phyloP scores from a whole-genome alignment of 2,329 filamentous ascomycete species.

The Neopestalotiopsis sp. region DNA sequence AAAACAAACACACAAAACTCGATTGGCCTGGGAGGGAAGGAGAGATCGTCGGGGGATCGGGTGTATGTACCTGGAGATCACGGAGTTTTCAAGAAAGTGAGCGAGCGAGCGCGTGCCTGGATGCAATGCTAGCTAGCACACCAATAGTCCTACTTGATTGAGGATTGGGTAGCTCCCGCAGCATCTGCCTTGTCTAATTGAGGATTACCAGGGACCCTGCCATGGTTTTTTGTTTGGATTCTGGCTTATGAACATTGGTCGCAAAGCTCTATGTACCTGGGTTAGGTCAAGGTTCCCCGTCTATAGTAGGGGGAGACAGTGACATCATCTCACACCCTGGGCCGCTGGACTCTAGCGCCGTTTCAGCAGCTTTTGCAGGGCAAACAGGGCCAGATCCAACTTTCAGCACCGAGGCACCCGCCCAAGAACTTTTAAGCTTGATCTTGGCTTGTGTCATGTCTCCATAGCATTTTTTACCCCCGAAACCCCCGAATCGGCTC shows the following conservation, averaged over 20 bases:
- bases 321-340: constrained; percentile 13
- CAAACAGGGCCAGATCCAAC: not conserved
- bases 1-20: constrained; percentile 3
- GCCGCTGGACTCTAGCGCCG: not conserved
- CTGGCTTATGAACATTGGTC: not conserved
- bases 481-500: not conserved
- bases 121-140: not conserved
- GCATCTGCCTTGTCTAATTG: constrained; percentile 2
- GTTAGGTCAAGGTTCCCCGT: not conserved
- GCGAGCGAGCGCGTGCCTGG: constrained; percentile 4
- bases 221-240: constrained; percentile 16
- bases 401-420: constrained; percentile 2
- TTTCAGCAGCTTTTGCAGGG: constrained; percentile 4
- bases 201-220: constrained; percentile 11
- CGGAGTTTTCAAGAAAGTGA: not conserved
- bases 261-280: constrained; percentile 9
- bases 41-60: not conserved
- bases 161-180: not conserved
- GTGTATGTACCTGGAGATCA: constrained; percentile 14
- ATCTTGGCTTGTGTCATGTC: constrained; percentile 14
- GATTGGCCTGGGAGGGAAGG: not conserved
- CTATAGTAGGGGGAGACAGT: not conserved
- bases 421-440: constrained; percentile 8
- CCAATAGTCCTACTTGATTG: not conserved
- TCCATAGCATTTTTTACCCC: not conserved